Evolutionary conservation across 179 eudicot species (phyloP), one percentile per base, ranked within the genome.

Genomic region (Spinacia oleracea): DNA sequence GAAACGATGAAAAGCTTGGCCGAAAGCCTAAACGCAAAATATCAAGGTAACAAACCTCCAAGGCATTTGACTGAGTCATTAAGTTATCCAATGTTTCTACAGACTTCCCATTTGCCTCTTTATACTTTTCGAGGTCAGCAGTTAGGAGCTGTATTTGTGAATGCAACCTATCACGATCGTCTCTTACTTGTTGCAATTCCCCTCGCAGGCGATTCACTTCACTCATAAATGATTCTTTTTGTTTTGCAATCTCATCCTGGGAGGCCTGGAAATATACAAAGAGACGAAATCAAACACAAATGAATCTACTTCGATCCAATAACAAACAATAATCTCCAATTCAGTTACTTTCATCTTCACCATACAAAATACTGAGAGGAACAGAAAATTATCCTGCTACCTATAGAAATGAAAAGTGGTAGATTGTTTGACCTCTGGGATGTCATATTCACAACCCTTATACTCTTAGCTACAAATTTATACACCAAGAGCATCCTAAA

Each of bases 111-210:
- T 88, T 87, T n/a, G 60, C 82, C 77, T 91, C 93, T 78, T 84
- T 87, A 78, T 58, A 84, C 81, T 77, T 85, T 38, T 66, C 86
- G 5, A 90, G 55, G 58, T 89, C 93, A 82, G 83, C 74, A 31
- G 70, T 83, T 63, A 91, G 85, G 45, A 51, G 50, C 51, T 87
- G 85, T 72, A 90, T 85, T 73, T 83, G 83, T 9, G 83, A 65
- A 23, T 80, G 82, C 53, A 83, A 85, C 16, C 89, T 69, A 56
- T 91, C 93, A 72, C 93, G 90, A n/a, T 91, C 96, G 18, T 89
- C 96, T 81, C 93, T 81, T 7, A 87, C 89, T 72, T 86, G 92
- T 48, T 89, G 90, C 67, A 91, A 53, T 71, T 91, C 96, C 65
- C 79, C 87, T 79, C 90, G 78, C 42, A 89, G 77, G 69, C 88